Percentiles rank a stretch among this genome's conserved stretches.
These are phyloP conservation scores for Podila horticola DNA, from an alignment of 192 early-diverging fungal genomes.

Conservation along the genomic window DNA sequence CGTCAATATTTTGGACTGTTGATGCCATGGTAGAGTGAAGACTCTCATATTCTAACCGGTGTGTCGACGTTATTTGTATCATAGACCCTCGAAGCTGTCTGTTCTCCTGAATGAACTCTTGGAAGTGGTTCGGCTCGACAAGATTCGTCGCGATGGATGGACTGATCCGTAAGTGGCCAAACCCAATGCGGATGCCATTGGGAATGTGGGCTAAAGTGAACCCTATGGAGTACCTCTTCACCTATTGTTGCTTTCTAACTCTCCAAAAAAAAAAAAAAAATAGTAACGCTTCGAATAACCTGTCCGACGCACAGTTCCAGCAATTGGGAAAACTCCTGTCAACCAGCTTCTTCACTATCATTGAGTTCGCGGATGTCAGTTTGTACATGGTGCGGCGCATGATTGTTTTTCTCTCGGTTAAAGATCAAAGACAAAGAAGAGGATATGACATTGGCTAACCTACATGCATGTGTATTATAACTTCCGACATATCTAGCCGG, in stretches of 20 bases:
- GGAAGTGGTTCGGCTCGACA: slow-evolving; percentile 28
- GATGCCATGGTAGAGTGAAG: not conserved
- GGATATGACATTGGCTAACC: not conserved
- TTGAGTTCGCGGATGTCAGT: slow-evolving; percentile 29
- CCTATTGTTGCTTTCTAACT: no score
- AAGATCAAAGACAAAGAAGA: not conserved
- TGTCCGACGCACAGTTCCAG: slow-evolving; percentile 34
- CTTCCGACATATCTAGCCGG: slow-evolving; percentile 5
- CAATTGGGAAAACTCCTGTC: slow-evolving; percentile 37
- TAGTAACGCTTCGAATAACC: slow-evolving; percentile 18
- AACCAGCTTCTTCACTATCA: slow-evolving; percentile 38
- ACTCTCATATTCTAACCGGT: not conserved
- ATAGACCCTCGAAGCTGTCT: slow-evolving; percentile 43
- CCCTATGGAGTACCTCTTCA: not conserved
- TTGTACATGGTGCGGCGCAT: slow-evolving; percentile 23
- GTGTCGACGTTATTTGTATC: not conserved
- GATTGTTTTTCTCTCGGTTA: not conserved
- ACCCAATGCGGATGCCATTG: not conserved
- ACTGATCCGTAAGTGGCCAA: slow-evolving; percentile 32
- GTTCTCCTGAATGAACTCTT: slow-evolving; percentile 37
- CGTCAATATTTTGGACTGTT: not conserved
- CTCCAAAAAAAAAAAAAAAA: not conserved
- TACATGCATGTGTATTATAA: not conserved
- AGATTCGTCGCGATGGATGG: slow-evolving; percentile 27
- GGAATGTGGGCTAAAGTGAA: not conserved